Base-by-base conservation (phyloP, 306 rosid species). In the Vicia faba region DNA sequence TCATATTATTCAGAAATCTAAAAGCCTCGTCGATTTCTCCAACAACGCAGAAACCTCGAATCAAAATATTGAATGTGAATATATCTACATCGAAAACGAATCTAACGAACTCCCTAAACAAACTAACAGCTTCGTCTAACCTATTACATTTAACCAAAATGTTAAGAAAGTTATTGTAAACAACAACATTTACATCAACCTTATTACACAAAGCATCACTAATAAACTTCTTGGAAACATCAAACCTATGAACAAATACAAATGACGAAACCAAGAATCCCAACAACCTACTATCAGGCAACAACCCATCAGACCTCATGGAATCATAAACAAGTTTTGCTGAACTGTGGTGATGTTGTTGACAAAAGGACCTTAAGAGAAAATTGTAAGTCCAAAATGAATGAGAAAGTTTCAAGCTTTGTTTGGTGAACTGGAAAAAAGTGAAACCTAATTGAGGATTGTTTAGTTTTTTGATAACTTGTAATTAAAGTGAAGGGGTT, bases 301-400 rank as follows among this genome's bases (percentile, higher is more conserved):
- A 72, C 61, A 79, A 69, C 48, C 92, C 91, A 40, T 89, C 96
- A 75, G 57, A 69, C 79, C 80, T 81, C 95, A 89, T 87, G 70
- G 76, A 84, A 75, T 85, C 79, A 84, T 87, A 84, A 12, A 92
- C 72, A 26, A 82, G 8, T 62, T 77, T 84, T 2, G 95, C 95
- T 1, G 92, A 85, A 66, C 77, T 78, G 33, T 84, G 83, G 10
- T 82, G 82, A 66, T 87, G 84, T 61, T 78, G 63, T 64, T 83
- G 85, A 82, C 98, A 92, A 25, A 92, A 84, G 33, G 87, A 85
- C 66, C 92, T 82, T 79, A 89, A 67, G 45, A 87, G 88, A 64
- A 78, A 75, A 73, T 87, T 72, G 59, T 87, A 92, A 5, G 95
- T 87, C 75, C 78, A 79, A 35, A 84, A 74, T 19, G 80, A 74